phyloP scores from a whole-genome alignment of 345 rosid genomes.

The Populus euphratica region DNA sequence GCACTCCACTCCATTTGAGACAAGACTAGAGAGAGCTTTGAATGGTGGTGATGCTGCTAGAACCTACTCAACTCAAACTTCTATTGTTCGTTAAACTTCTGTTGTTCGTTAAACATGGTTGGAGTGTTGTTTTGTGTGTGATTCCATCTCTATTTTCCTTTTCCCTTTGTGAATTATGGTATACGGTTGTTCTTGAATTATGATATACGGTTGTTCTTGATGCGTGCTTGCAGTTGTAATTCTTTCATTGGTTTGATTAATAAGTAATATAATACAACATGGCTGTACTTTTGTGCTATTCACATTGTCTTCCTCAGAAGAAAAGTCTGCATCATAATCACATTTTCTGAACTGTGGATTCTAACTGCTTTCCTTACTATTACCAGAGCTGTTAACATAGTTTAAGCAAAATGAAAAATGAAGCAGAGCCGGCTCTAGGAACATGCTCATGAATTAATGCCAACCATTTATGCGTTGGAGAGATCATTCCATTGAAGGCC shows the following conservation, averaged over 20 bases:
- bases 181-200: conserved; percentile 4
- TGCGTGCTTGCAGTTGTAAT: conserved; percentile 14
- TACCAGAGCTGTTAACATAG: too few species aligned
- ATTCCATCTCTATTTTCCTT: not conserved
- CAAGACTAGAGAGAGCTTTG: conserved; percentile 91
- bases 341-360: too few species aligned
- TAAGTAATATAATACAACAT: not conserved
- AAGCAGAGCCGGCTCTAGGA: too few species aligned
- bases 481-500: conserved; percentile 24
- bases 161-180: conserved; percentile 8
- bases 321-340: too few species aligned
- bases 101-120: not conserved
- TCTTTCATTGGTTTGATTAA: conserved; percentile 16
- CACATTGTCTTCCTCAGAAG: too few species aligned
- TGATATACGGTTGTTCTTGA: not conserved
- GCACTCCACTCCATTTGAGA: conserved; percentile 92
- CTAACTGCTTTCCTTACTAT: too few species aligned
- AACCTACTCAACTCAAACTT: not conserved
- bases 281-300: not conserved
- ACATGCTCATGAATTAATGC: too few species aligned
- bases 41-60: conserved; percentile 25
- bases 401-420: too few species aligned
- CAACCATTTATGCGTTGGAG: too few species aligned
- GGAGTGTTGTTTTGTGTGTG: not conserved
- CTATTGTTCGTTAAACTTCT: not conserved